Conservation (phyloP, 2,329 filamentous ascomycete genomes). For the Botrytis fabae region DNA sequence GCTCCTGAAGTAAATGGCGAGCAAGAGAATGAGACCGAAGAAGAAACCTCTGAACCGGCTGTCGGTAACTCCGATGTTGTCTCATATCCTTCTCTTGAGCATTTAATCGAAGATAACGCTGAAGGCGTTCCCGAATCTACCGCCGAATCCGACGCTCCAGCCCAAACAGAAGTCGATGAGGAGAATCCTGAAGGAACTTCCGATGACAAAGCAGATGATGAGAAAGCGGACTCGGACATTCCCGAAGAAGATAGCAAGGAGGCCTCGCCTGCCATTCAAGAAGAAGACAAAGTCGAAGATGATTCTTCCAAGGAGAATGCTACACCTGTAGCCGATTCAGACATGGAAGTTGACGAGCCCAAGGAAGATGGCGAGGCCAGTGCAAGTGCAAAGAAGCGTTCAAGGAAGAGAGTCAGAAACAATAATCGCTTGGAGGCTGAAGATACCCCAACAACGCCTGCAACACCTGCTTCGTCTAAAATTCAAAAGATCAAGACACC, state of each 20-base stretch:
- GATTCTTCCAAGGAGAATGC: neutral
- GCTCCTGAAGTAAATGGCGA: neutral
- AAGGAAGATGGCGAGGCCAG: conserved; percentile 12
- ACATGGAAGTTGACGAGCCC: conserved; percentile 10
- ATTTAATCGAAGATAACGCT: neutral
- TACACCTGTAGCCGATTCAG: neutral
- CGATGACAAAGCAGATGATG: neutral
- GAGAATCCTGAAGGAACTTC: neutral
- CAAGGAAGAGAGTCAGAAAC: conserved; percentile 33
- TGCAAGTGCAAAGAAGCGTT: conserved; percentile 25
- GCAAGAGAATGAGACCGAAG: neutral
- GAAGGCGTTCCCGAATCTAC: neutral
- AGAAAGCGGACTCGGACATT: neutral
- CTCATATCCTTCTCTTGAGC: conserved; percentile 11
- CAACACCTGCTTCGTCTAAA: conserved; percentile 6
- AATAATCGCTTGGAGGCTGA: conserved; percentile 29
- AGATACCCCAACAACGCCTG: conserved; percentile 9
- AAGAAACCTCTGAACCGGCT: neutral
- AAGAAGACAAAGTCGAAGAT: neutral
- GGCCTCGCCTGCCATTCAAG: neutral
- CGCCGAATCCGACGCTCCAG: neutral
- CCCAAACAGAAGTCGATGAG: neutral
- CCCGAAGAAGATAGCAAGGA: neutral
- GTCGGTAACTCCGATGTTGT: neutral
- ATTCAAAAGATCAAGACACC: neutral